A percentile compares a stretch with the other conserved stretches of the same genome.
Evolutionary conservation across 108 stramenopile genomes (phyloP).

Genomic region (Cyclotella atomus): DNA sequence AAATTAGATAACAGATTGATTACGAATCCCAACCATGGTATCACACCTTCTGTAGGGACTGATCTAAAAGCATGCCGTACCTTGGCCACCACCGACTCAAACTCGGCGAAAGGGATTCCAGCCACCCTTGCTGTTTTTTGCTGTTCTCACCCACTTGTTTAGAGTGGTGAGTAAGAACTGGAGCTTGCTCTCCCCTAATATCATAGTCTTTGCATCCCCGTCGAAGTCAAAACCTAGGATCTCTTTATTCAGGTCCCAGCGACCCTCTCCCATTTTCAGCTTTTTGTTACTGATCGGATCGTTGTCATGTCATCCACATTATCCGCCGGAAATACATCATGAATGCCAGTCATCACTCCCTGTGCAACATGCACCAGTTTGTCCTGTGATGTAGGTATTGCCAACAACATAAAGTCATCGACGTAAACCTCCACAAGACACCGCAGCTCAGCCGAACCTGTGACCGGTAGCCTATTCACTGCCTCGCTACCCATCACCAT

Average conservation of each 20-base stretch:
- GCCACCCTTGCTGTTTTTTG: background rate
- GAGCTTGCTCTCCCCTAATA: constrained; percentile 4
- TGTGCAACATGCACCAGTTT: constrained; percentile 11
- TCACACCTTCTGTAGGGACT: constrained; percentile 10
- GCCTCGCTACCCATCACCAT: background rate
- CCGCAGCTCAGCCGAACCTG: background rate
- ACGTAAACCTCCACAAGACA: constrained; percentile 36
- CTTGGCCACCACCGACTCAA: background rate
- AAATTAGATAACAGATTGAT: constrained; percentile 8
- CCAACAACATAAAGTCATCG: constrained; percentile 36
- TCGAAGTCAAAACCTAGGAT: constrained; percentile 40
- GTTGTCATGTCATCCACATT: background rate
- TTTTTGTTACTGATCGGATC: constrained; percentile 60
- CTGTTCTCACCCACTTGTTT: background rate
- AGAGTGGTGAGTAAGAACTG: background rate
- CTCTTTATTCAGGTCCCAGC: background rate
- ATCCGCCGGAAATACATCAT: constrained; percentile 35
- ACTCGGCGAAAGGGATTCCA: too few species aligned
- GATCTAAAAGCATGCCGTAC: background rate
- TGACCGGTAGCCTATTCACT: background rate
- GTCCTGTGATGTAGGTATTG: constrained; percentile 6
- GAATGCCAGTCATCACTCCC: constrained; percentile 10
- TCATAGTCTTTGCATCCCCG: constrained; percentile 18
- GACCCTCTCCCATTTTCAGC: constrained; percentile 35
- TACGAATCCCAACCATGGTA: constrained; percentile 8